Conservation (phyloP, 2,329 filamentous ascomycete genomes). For the Pseudofabraea citricarpa region DNA sequence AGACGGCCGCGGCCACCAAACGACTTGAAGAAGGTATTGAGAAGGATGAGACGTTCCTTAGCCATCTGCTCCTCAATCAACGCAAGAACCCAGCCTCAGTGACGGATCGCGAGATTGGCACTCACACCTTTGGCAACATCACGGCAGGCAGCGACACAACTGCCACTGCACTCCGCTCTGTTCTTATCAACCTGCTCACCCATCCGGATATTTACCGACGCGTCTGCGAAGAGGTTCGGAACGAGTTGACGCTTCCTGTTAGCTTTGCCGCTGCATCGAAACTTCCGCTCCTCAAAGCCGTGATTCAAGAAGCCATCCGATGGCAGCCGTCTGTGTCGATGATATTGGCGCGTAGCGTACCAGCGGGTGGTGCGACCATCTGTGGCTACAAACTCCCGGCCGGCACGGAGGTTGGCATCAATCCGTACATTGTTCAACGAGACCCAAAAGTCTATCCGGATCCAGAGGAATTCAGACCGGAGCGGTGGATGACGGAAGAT, state of each 20-base stretch:
- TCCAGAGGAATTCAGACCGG: constrained; percentile 31
- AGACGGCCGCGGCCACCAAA: not conserved
- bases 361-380: constrained; percentile 31
- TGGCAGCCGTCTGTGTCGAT: constrained; percentile 44
- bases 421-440: constrained; percentile 28
- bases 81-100: not conserved
- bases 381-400: constrained; percentile 30
- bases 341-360: constrained; percentile 45
- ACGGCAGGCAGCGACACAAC: constrained; percentile 35
- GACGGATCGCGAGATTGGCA: not conserved
- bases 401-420: constrained; percentile 35
- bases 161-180: constrained; percentile 32
- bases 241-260: not conserved
- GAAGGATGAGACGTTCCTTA: not conserved
- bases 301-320: constrained; percentile 44
- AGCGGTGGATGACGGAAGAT: constrained; percentile 31
- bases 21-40: not conserved
- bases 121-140: not conserved
- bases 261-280: not conserved
- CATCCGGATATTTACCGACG: constrained; percentile 15
- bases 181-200: constrained; percentile 33
- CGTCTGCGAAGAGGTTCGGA: constrained; percentile 3
- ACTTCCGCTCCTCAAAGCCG: constrained; percentile 25
- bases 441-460: constrained; percentile 28
- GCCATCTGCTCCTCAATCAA: not conserved